These are phyloP conservation scores for Gillenia trifoliata DNA, from an alignment of 306 rosid genomes.

Conservation along the genomic window DNA sequence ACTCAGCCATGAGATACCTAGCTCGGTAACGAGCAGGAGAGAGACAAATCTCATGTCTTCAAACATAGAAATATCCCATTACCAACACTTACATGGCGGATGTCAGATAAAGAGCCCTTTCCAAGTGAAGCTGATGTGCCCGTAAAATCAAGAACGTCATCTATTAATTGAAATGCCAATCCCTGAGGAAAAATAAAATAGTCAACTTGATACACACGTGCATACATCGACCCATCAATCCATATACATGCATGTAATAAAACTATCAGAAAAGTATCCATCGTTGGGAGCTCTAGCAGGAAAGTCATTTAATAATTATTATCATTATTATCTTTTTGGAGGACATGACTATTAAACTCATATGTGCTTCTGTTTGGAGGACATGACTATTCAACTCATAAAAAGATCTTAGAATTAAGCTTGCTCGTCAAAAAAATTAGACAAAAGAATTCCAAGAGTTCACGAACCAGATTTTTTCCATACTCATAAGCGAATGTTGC, in stretches of 20 bases:
- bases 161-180: constrained; percentile 87
- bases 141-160: constrained; percentile 88
- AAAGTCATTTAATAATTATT: background rate
- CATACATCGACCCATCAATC: background rate
- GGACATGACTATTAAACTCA: background rate
- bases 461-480: constrained; percentile 93
- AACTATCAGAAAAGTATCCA: background rate
- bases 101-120: constrained; percentile 91
- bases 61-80: constrained; percentile 12
- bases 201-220: background rate
- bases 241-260: background rate
- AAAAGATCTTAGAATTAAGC: constrained; percentile 10
- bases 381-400: background rate
- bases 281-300: background rate
- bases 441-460: constrained; percentile 18
- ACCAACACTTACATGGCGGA: constrained; percentile 58
- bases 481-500: constrained; percentile 78
- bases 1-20: background rate
- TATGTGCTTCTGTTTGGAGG: background rate
- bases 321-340: background rate
- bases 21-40: background rate
- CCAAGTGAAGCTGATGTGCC: constrained; percentile 92
- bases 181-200: constrained; percentile 56
- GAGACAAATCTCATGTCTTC: background rate
- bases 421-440: background rate